Evolutionary conservation across 2,329 filamentous ascomycete species (phyloP).

Genomic region (Clonostachys rosea): DNA sequence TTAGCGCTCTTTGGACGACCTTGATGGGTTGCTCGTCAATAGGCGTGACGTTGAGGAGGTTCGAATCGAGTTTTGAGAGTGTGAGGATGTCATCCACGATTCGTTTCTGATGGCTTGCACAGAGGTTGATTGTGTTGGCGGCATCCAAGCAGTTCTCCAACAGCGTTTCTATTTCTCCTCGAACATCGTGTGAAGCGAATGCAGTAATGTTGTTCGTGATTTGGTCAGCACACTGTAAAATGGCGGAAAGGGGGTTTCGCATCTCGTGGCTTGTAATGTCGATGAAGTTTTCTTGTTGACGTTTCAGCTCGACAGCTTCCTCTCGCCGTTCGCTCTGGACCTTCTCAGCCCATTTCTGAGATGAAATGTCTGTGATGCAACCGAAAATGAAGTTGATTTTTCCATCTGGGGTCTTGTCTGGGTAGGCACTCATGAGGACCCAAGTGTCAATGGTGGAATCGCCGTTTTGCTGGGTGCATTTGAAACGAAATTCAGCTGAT

Average conservation of each 20-base stretch:
- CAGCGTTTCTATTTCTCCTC: constrained; percentile 40
- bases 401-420: constrained; percentile 61
- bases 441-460: constrained; percentile 64
- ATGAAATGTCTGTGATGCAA: constrained; percentile 79
- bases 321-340: constrained; percentile 74
- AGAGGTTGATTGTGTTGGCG: constrained; percentile 76
- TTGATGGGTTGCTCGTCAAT: constrained; percentile 65
- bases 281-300: constrained; percentile 67
- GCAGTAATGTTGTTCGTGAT: constrained; percentile 49
- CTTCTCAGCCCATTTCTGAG: constrained; percentile 80
- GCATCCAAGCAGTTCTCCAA: constrained; percentile 62
- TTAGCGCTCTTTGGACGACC: constrained; percentile 64
- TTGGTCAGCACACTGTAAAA: constrained; percentile 73
- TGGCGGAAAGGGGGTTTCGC: constrained; percentile 71
- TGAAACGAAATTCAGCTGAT: constrained; percentile 73
- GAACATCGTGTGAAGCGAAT: constrained; percentile 27
- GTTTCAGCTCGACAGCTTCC: constrained; percentile 77
- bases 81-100: constrained; percentile 66
- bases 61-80: constrained; percentile 66
- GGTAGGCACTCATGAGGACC: constrained; percentile 74
- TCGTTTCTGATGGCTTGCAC: constrained; percentile 73
- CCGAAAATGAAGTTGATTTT: constrained; percentile 72
- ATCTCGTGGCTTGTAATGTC: constrained; percentile 73
- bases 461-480: constrained; percentile 58
- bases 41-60: constrained; percentile 65